These are phyloP conservation scores for Cordyceps cateniannulata DNA, from an alignment of 2,329 filamentous ascomycete genomes.

Conservation along the genomic window DNA sequence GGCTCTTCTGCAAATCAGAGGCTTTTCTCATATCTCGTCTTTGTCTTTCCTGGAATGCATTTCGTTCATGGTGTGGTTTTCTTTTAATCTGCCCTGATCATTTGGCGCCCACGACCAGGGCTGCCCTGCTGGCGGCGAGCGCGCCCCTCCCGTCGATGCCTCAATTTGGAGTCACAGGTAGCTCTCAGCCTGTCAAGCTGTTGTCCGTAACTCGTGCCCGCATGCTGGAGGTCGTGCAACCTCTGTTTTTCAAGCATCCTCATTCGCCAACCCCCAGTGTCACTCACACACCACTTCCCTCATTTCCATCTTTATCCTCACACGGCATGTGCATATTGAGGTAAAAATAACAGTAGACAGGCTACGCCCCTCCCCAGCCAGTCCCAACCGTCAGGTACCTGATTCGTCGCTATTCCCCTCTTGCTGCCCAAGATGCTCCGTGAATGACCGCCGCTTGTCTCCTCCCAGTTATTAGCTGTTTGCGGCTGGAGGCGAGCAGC, in stretches of 20 bases:
- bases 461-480: neutral
- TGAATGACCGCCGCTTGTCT: neutral
- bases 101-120: neutral
- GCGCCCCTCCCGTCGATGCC: neutral
- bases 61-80: neutral
- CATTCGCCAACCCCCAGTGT: neutral
- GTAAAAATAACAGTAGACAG: neutral
- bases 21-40: neutral
- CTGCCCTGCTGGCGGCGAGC: neutral
- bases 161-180: neutral
- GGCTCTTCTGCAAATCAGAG: neutral
- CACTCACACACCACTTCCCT: neutral
- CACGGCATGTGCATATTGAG: neutral
- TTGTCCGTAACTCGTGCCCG: neutral
- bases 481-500: neutral
- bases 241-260: neutral
- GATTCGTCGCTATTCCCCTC: neutral
- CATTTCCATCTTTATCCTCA: neutral
- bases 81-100: neutral
- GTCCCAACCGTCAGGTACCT: slow-evolving; percentile 4
- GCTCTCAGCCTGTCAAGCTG: slow-evolving; percentile 3
- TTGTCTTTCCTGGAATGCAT: neutral
- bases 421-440: slow-evolving; percentile 2
- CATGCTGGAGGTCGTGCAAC: neutral
- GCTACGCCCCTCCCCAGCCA: neutral